Base-by-base conservation (phyloP, 140 eudicot genomes). In the Oenanthe javanica region DNA sequence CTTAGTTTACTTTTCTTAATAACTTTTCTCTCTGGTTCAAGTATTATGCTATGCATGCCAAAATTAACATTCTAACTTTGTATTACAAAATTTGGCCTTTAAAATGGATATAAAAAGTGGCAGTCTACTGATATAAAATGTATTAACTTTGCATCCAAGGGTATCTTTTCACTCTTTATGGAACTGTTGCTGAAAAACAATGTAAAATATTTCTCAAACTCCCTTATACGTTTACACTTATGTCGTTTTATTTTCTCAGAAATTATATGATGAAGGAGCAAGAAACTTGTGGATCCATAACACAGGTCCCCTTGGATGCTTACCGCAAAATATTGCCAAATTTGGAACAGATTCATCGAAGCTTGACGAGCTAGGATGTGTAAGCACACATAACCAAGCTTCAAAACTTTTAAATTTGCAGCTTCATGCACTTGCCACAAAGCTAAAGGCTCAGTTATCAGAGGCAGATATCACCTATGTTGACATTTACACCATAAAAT, bases 231-330 rank as follows among this genome's bases (percentile, higher is more conserved):
- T 27, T 79, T 9, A 45, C 36, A 42, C 52, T 47, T 79, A n/a
- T 49, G 51, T 8, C 1, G 4, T 67, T 79, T 46, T 27, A 8
- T 46, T 46, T 15, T 27, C 76, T 57, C 75, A 90, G 94, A 87
- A 79, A 74, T 66, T 90, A 36, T 88, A 90, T 67, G 74, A 72
- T 42, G 77, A 84, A 31, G 36, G 36, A 31, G 36, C 36, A 31
- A 31, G 36, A 31, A 88, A 86, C 61, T 88, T 90, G 50, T 90
- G 92, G 94, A 81, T 90, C 57, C 91, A 90, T 78, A 90, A 81
- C 88, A 88, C 92, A 0, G 92, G 94, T 69, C 94, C 94, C 11
- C 73, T 86, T 21, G 94, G 94, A 8, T 90, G 94, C 81, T 79
- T 88, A 75, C 87, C 94, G 25, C 88, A 88, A 79, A 90, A 86